These are phyloP conservation scores for Volvariella volvacea DNA, from an alignment of 1,284 basidiomycete species.

Conservation along the genomic window DNA sequence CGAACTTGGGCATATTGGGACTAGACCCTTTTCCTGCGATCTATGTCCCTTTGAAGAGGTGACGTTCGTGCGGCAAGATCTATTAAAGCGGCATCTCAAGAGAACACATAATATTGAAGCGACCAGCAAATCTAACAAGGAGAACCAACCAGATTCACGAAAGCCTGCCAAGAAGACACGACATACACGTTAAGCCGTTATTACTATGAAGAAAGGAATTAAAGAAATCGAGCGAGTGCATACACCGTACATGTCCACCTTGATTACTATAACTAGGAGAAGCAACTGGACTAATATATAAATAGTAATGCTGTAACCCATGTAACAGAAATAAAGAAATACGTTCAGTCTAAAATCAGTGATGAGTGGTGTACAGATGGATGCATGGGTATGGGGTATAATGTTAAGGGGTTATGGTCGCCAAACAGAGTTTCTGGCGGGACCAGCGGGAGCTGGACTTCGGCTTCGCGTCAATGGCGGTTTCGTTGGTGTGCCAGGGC, in stretches of 20 bases:
- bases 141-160: too few species aligned
- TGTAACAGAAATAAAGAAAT: neutral
- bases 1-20: slow-evolving; percentile 53
- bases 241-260: too few species aligned
- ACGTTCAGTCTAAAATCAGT: neutral
- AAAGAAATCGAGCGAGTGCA: too few species aligned
- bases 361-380: neutral
- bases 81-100: slow-evolving; percentile 55
- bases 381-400: neutral
- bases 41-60: slow-evolving; percentile 39
- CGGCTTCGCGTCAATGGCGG: slow-evolving; percentile 19
- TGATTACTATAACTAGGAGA: too few species aligned
- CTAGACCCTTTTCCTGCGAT: slow-evolving; percentile 49
- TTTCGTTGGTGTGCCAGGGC: slow-evolving; percentile 34
- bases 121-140: neutral
- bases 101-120: slow-evolving; percentile 38
- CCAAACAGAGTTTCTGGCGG: slow-evolving; percentile 32
- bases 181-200: too few species aligned
- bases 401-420: slow-evolving; percentile 22
- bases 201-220: too few species aligned
- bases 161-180: too few species aligned
- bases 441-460: slow-evolving; percentile 19
- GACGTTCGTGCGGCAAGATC: slow-evolving; percentile 57
- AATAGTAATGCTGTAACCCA: neutral
- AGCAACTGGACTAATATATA: neutral